These are phyloP conservation scores for Sporothrix sp. DNA, from an alignment of 2,329 filamentous ascomycete species.

Conservation along the genomic window DNA sequence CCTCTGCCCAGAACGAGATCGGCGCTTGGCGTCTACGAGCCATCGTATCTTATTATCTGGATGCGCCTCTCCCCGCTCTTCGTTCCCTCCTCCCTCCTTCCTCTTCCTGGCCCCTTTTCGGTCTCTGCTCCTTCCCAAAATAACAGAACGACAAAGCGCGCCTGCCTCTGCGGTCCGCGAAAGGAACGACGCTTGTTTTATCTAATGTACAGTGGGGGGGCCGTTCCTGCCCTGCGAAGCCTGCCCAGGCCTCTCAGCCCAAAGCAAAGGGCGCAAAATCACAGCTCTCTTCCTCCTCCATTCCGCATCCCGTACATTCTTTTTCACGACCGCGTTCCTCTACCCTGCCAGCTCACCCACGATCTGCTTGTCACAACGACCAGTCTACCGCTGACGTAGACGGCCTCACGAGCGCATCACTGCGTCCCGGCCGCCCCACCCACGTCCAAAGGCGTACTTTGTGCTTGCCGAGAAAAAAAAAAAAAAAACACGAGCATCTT, in stretches of 20 bases:
- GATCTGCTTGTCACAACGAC: neutral
- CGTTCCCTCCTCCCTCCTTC: constrained; percentile 1
- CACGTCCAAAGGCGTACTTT: too few relatives aligned
- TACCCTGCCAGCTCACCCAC: neutral
- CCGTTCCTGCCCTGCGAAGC: constrained; percentile 4
- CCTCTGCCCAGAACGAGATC: constrained; percentile 7
- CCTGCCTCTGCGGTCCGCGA: neutral
- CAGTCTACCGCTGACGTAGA: neutral
- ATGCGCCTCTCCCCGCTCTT: neutral
- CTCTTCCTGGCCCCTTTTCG: too few relatives aligned
- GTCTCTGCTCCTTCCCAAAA: too few relatives aligned
- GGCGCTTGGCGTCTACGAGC: constrained; percentile 4
- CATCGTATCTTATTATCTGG: constrained; percentile 6
- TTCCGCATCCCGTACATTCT: neutral
- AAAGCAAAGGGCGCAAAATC: neutral
- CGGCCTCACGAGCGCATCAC: neutral
- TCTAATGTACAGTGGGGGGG: constrained; percentile 5
- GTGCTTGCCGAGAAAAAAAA: too few relatives aligned
- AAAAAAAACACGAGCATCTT: neutral
- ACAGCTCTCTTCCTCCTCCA: neutral
- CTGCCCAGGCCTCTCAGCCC: neutral
- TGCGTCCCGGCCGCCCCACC: neutral
- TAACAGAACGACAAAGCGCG: too few relatives aligned
- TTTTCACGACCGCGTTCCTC: neutral
- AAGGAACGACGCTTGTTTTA: constrained; percentile 10